phyloP scores from a whole-genome alignment of 1,284 basidiomycete genomes.

The Trichosporon sp. region DNA sequence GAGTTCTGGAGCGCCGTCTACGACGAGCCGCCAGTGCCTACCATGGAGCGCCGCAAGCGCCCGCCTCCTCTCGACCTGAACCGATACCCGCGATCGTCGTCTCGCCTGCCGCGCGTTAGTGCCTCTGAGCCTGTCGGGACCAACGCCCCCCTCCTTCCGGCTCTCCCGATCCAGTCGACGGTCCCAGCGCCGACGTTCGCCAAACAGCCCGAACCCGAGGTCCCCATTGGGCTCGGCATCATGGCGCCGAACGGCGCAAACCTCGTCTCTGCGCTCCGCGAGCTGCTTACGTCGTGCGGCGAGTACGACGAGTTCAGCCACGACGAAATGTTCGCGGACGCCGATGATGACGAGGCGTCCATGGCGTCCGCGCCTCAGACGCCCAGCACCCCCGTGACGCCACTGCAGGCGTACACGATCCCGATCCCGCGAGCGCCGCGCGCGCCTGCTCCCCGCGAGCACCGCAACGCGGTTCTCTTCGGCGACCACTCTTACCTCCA shows the following conservation, averaged over 20 bases:
- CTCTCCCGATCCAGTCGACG: background rate
- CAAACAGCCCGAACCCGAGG: background rate
- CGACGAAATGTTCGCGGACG: conserved; percentile 15
- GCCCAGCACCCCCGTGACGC: background rate
- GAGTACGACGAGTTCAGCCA: conserved; percentile 15
- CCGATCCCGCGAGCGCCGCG: background rate
- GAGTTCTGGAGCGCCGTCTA: conserved; percentile 1
- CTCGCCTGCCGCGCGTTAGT: background rate
- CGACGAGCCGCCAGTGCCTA: background rate
- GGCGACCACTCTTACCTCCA: conserved; percentile 12
- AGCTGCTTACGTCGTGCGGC: conserved; percentile 20
- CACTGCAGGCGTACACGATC: background rate
- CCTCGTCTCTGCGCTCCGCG: conserved; percentile 19
- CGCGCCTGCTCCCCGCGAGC: background rate
- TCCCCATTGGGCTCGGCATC: background rate
- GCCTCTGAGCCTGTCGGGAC: background rate
- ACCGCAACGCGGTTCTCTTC: background rate
- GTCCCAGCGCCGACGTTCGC: background rate
- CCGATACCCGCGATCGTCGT: background rate
- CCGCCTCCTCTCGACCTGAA: background rate
- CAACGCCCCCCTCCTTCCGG: background rate
- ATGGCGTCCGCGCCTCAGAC: background rate
- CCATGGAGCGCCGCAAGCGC: background rate
- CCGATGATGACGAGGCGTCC: background rate
- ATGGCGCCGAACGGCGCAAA: conserved; percentile 8